Base-by-base conservation (phyloP, 805 yeast species). In the Jamesozyma spencerorum region DNA sequence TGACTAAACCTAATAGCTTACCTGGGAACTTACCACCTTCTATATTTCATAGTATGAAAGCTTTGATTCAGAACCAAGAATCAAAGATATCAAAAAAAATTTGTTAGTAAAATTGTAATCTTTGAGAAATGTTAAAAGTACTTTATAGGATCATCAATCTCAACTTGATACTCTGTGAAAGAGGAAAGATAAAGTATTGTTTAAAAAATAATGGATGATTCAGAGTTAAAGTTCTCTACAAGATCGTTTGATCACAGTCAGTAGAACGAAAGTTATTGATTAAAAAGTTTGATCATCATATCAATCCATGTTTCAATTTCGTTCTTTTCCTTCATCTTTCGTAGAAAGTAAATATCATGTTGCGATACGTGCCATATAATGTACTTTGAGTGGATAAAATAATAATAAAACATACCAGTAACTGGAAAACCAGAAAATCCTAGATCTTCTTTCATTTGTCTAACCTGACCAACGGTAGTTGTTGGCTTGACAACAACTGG, bases 391-490 rank as follows among this genome's bases (percentile, higher is more conserved):
- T 5, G 14, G 5, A 11, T 18, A 28, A 37, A 42, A 34, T 6
- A 31, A 34, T 32, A 31, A 38, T 29, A 17, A 31, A 36, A 87
- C 98, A 73, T 85, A 92, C 97, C 96, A 68, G 98, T 92, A 64
- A 92, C 95, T 53, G 98, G 98, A 83, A 87, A 92, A 42, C 97
- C 94, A 52, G 97, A 86, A 66, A 90, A 92, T 44, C 98, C 98
- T 46, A 80, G 77, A 49, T 70, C 55, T 51, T 68, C 69, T 66
- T 81, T 81, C 73, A 87, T 74, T 31, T 62, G 63, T 66, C 75
- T 82, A 49, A 86, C 84, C 61, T 88, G 85, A 46, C 79, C 84
- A 53, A 92, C 92, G 42, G 95, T 81, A 49, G 70, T 64, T 19
- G 67, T 57, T 46, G 96, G 94, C 34, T 82, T 56, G 48, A 92